Evolutionary conservation across 1,284 basidiomycete species (phyloP).

Genomic region (Papiliotrema fonsecae): DNA sequence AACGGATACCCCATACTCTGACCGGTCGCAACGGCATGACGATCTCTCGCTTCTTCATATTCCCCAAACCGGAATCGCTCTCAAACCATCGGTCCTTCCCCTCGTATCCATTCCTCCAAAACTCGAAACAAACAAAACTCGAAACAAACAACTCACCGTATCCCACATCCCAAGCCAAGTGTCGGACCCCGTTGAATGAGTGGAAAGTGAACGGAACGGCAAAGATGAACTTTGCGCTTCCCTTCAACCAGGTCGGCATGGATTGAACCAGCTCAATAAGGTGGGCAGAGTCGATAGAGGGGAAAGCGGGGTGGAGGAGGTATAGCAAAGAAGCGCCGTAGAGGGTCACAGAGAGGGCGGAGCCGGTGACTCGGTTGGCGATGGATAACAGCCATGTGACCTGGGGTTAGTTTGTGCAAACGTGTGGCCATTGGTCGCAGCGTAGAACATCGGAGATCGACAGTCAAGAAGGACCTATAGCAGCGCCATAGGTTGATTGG

Average conservation of each 20-base stretch:
- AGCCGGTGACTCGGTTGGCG: constrained; percentile 78
- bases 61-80: no score
- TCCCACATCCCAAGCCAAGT: constrained; percentile 85
- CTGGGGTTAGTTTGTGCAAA: constrained; percentile 13
- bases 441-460: no score
- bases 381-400: constrained; percentile 81
- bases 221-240: constrained; percentile 66
- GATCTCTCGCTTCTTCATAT: no score
- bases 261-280: constrained; percentile 63
- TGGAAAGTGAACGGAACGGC: constrained; percentile 87
- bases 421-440: no score
- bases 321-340: constrained; percentile 87
- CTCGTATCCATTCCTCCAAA: no score
- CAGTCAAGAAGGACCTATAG: no score
- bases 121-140: no score
- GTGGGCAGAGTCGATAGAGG: constrained; percentile 62
- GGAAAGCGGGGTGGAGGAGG: constrained; percentile 69
- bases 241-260: constrained; percentile 70
- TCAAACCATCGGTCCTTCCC: no score
- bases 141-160: constrained; percentile 79
- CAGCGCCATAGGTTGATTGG: no score
- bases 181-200: constrained; percentile 82
- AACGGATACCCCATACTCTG: no score
- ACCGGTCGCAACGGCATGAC: no score
- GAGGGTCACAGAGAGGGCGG: constrained; percentile 70